Evolutionary conservation across 768 basidiomycete genomes (phyloP).

Genomic region (Pholiota molesta): DNA sequence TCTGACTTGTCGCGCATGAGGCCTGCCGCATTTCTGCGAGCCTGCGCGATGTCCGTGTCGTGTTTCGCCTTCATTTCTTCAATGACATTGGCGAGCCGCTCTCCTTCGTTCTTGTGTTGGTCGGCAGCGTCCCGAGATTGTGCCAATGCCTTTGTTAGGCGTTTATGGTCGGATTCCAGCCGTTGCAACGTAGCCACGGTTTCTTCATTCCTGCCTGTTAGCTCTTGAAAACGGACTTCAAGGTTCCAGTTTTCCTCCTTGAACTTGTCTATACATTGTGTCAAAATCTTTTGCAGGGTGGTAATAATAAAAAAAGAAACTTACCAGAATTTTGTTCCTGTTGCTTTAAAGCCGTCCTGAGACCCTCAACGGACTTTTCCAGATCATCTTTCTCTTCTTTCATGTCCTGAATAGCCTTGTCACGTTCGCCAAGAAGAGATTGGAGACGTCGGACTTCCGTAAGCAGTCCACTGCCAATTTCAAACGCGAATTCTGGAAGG

Average conservation of each 20-base stretch:
- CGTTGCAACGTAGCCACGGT: conserved; percentile 67
- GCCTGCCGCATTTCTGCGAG: conserved; percentile 84
- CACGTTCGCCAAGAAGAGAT: conserved; percentile 86
- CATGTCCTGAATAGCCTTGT: conserved; percentile 90
- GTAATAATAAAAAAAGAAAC: conserved; percentile 24
- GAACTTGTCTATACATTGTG: conserved; percentile 70
- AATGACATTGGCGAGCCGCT: conserved; percentile 62
- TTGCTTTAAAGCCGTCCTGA: conserved; percentile 71
- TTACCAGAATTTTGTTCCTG: conserved; percentile 83
- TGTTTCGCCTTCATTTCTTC: conserved; percentile 87
- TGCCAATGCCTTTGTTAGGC: conserved; percentile 75
- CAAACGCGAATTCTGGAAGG: conserved; percentile 89
- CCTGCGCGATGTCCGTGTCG: conserved; percentile 93
- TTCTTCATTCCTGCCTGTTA: conserved; percentile 69
- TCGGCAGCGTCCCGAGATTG: conserved; percentile 76
- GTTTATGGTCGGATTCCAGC: conserved; percentile 82
- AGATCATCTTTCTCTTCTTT: conserved; percentile 92
- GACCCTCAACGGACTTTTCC: conserved; percentile 74
- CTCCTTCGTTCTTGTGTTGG: conserved; percentile 83
- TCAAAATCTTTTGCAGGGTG: conserved; percentile 2
- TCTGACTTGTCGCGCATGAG: conserved; percentile 93
- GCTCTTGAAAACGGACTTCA: conserved; percentile 89
- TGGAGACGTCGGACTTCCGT: conserved; percentile 93
- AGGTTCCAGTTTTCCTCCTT: conserved; percentile 99
- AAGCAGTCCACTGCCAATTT: conserved; percentile 91